These are phyloP conservation scores for Cutaneotrichosporon dermatis DNA, from an alignment of 1,284 basidiomycete species.

Conservation along the genomic window DNA sequence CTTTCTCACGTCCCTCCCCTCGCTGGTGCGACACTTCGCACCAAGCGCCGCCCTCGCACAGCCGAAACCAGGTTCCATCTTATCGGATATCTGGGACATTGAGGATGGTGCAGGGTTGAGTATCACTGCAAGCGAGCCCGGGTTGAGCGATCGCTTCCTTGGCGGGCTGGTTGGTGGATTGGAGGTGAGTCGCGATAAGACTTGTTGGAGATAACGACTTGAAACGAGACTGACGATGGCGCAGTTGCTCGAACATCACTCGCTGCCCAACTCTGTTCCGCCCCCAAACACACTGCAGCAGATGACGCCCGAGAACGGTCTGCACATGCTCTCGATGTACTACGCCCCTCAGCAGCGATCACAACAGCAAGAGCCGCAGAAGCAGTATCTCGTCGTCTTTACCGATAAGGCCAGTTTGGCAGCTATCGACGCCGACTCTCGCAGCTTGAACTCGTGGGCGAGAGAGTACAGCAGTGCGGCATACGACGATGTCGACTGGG, in stretches of 20 bases:
- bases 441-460: slow-evolving; percentile 10
- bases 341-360: slow-evolving; percentile 4
- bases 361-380: background rate
- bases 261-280: slow-evolving; percentile 7
- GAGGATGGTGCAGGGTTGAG: slow-evolving; percentile 20
- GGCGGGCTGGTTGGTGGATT: slow-evolving; percentile 20
- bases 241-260: slow-evolving; percentile 19
- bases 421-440: slow-evolving; percentile 16
- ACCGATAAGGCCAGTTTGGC: slow-evolving; percentile 18
- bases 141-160: slow-evolving; percentile 20
- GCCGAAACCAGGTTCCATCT: slow-evolving; percentile 9
- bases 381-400: slow-evolving; percentile 21
- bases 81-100: slow-evolving; percentile 21
- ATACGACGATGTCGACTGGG: slow-evolving; percentile 23
- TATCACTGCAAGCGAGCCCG: slow-evolving; percentile 18
- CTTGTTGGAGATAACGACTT: background rate
- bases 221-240: slow-evolving; percentile 7
- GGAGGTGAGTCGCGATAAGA: slow-evolving; percentile 15
- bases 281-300: slow-evolving; percentile 14
- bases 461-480: slow-evolving; percentile 13
- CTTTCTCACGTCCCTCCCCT: slow-evolving; percentile 37
- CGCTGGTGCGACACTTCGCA: slow-evolving; percentile 20
- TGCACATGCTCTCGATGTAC: slow-evolving; percentile 19
- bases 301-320: slow-evolving; percentile 14
- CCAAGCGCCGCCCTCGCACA: slow-evolving; percentile 10